Conservation (phyloP, 1,284 basidiomycete genomes). For the Ustilago bromivora region DNA sequence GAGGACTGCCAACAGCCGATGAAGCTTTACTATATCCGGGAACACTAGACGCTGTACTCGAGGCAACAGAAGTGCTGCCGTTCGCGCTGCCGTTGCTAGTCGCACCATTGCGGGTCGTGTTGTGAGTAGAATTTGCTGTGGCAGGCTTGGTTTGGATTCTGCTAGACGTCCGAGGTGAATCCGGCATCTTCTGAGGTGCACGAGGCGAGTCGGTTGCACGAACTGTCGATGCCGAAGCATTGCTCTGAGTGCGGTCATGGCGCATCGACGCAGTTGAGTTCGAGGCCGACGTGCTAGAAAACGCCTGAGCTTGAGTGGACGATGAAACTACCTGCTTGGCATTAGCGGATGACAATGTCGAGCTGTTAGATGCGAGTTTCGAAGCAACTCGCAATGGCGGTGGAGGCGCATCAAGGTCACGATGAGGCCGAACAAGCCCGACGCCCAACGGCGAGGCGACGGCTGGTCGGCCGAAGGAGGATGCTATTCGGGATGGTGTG, state of each 20-base stretch:
- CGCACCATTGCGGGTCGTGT: not conserved
- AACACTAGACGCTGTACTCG: conserved; percentile 34
- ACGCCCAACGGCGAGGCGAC: conserved; percentile 29
- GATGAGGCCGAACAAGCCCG: conserved; percentile 24
- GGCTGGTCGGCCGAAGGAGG: conserved; percentile 20
- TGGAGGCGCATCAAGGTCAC: conserved; percentile 41
- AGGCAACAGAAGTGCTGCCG: conserved; percentile 9
- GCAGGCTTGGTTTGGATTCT: conserved; percentile 7
- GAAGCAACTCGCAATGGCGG: conserved; percentile 45
- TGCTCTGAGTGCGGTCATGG: conserved; percentile 25
- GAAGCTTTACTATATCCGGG: conserved; percentile 33
- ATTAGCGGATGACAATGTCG: not conserved
- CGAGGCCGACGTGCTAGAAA: conserved; percentile 2
- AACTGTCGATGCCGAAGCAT: conserved; percentile 20
- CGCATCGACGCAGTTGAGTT: conserved; percentile 3
- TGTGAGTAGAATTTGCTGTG: not conserved
- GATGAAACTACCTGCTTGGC: not conserved
- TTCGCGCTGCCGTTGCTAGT: not conserved
- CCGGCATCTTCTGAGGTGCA: conserved; percentile 28
- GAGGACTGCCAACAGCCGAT: conserved; percentile 31
- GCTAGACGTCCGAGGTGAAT: conserved; percentile 21
- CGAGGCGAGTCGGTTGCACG: conserved; percentile 13
- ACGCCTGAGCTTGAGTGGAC: not conserved
- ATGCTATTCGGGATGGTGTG: conserved; percentile 9
- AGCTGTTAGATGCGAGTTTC: conserved; percentile 22